Evolutionary conservation across 1,284 basidiomycete genomes (phyloP).

Genomic region (Porodaedalea pini): DNA sequence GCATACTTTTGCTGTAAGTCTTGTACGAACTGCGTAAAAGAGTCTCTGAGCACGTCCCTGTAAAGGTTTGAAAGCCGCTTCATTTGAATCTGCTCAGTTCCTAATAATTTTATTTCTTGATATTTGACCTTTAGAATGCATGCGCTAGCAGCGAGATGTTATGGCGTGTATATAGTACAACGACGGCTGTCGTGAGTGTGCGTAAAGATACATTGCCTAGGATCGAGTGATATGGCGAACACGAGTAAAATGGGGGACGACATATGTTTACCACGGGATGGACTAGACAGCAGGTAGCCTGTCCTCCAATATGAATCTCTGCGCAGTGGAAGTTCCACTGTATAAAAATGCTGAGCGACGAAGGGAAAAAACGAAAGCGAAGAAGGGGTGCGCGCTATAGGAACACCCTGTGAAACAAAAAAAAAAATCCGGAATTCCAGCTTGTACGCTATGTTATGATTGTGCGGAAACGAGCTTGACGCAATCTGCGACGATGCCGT

Average conservation of each 20-base stretch:
- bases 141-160: not conserved
- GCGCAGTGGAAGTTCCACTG: too few relatives aligned
- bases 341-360: not conserved
- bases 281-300: too few relatives aligned
- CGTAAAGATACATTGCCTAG: conserved; percentile 9
- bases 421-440: not conserved
- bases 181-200: not conserved
- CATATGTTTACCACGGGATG: too few relatives aligned
- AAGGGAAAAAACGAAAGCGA: not conserved
- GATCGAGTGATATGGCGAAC: not conserved
- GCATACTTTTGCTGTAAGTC: conserved; percentile 7
- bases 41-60: too few relatives aligned
- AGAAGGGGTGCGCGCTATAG: not conserved
- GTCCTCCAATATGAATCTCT: too few relatives aligned
- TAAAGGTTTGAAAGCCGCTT: too few relatives aligned
- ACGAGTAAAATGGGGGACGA: not conserved
- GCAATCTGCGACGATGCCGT: conserved; percentile 25
- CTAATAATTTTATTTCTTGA: not conserved
- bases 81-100: not conserved
- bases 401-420: not conserved
- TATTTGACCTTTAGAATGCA: not conserved
- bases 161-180: conserved; percentile 7
- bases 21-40: not conserved
- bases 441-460: not conserved
- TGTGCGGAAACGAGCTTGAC: conserved; percentile 8